Conservation (phyloP, 2,329 filamentous ascomycete genomes). For the Phaeosphaeriaceae sp. region DNA sequence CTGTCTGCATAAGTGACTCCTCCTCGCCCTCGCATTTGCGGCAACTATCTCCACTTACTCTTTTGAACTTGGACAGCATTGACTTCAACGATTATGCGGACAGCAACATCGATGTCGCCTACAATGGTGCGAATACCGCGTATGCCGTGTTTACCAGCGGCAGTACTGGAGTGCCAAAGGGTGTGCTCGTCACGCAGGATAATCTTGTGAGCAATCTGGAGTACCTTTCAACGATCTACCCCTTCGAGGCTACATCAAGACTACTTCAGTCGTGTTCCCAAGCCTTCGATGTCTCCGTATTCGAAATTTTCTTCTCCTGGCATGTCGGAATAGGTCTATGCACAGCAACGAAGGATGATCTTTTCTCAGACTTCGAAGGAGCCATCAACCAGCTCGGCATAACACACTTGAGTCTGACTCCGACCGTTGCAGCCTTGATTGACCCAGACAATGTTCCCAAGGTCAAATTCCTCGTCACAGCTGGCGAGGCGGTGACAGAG, state of each 20-base stretch:
- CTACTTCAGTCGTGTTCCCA: slow-evolving; percentile 85
- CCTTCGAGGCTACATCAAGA: slow-evolving; percentile 61
- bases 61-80: slow-evolving; percentile 42
- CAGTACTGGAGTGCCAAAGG: slow-evolving; percentile 81
- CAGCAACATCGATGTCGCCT: slow-evolving; percentile 47
- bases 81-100: slow-evolving; percentile 41
- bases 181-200: slow-evolving; percentile 76
- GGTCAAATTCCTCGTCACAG: slow-evolving; percentile 79
- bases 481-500: slow-evolving; percentile 80
- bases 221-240: slow-evolving; percentile 72
- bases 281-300: slow-evolving; percentile 86
- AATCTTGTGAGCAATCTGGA: slow-evolving; percentile 82
- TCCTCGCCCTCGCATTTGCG: slow-evolving; percentile 14
- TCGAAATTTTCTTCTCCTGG: slow-evolving; percentile 90
- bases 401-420: slow-evolving; percentile 85
- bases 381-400: slow-evolving; percentile 70
- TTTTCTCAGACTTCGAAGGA: slow-evolving; percentile 76
- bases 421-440: slow-evolving; percentile 82
- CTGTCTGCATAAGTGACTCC: slow-evolving; percentile 54
- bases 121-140: slow-evolving; percentile 64
- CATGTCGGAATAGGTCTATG: slow-evolving; percentile 80
- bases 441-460: slow-evolving; percentile 71
- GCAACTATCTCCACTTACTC: slow-evolving; percentile 5
- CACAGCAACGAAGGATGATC: slow-evolving; percentile 74
- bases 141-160: slow-evolving; percentile 88